A percentile compares a stretch with the other conserved stretches of the same genome.
Evolutionary conservation across 2,329 filamentous ascomycete genomes (phyloP).

Genomic region (Beauveria australis): DNA sequence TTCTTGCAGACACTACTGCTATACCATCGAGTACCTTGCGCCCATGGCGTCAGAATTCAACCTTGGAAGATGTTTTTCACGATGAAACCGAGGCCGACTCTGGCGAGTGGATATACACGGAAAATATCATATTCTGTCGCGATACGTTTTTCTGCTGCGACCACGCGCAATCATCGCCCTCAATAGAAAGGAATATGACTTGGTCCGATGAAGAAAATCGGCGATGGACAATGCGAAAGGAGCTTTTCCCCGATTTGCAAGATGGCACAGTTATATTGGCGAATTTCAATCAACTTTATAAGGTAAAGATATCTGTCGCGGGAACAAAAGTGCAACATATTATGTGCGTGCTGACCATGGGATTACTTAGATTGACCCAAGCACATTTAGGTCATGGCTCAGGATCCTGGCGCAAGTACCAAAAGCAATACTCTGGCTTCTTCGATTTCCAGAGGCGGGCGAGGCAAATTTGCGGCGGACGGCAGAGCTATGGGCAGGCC

Average conservation of each 20-base stretch:
- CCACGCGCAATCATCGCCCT: constrained; percentile 82
- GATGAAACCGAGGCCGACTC: constrained; percentile 60
- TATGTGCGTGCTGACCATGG: constrained; percentile 13
- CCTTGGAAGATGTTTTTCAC: constrained; percentile 59
- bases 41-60: constrained; percentile 67
- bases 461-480: constrained; percentile 78
- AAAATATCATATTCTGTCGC: constrained; percentile 90
- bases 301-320: constrained; percentile 47
- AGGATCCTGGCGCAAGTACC: constrained; percentile 80
- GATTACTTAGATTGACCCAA: constrained; percentile 70
- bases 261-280: constrained; percentile 86
- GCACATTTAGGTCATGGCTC: constrained; percentile 91
- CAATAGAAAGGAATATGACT: constrained; percentile 54
- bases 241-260: constrained; percentile 74
- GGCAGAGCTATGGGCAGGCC: constrained; percentile 73
- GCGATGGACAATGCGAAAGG: constrained; percentile 87
- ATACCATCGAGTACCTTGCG: constrained; percentile 76
- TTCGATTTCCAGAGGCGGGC: constrained; percentile 92
- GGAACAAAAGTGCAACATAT: neutral
- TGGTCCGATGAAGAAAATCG: constrained; percentile 79
- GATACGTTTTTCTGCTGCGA: constrained; percentile 99
- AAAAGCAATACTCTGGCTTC: constrained; percentile 85
- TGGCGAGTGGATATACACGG: constrained; percentile 87
- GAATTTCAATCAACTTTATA: constrained; percentile 98
- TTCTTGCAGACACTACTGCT: constrained; percentile 81